A percentile compares a stretch with the other conserved stretches of the same genome.
Conservation (phyloP, 495 filamentous ascomycete genomes). For the Aspergillus cristatus region DNA sequence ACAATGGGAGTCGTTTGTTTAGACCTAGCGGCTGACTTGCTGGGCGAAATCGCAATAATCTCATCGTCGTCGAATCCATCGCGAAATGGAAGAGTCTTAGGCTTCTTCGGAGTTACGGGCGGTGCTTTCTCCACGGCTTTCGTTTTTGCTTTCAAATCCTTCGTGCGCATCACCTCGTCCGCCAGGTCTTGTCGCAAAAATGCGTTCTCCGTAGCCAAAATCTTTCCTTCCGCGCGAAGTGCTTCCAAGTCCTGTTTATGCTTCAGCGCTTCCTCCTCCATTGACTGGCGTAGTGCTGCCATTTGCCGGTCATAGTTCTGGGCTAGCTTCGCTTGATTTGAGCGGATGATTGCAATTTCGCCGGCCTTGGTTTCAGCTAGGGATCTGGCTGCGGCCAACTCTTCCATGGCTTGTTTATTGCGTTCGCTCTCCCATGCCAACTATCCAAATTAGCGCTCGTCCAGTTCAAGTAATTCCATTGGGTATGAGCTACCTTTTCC, state of each 20-base stretch:
- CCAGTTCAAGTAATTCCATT: too few relatives aligned
- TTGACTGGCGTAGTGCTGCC: slow-evolving; percentile 39
- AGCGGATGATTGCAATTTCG: slow-evolving; percentile 60
- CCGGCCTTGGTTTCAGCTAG: slow-evolving; percentile 47
- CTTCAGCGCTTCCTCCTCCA: slow-evolving; percentile 46
- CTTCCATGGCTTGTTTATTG: slow-evolving; percentile 27
- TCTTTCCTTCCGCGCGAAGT: slow-evolving; percentile 46
- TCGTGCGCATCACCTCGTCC: slow-evolving; percentile 44
- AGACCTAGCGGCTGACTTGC: slow-evolving; percentile 41
- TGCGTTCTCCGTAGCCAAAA: slow-evolving; percentile 51
- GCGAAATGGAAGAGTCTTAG: slow-evolving; percentile 43
- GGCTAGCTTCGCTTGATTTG: slow-evolving; percentile 45
- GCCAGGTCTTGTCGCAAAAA: slow-evolving; percentile 59
- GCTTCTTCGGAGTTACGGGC: slow-evolving; percentile 51
- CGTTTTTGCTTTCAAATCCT: slow-evolving; percentile 36
- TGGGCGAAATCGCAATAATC: slow-evolving; percentile 49
- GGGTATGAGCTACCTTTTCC: slow-evolving; percentile 26
- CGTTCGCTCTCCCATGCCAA: slow-evolving; percentile 43
- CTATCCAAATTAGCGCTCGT: too few relatives aligned
- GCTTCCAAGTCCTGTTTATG: slow-evolving; percentile 49
- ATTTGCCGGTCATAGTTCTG: slow-evolving; percentile 50
- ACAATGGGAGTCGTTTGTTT: slow-evolving; percentile 51
- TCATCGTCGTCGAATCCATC: slow-evolving; percentile 72
- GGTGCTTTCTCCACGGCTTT: slow-evolving; percentile 27
- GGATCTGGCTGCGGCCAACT: slow-evolving; percentile 40